Evolutionary conservation across 2,329 filamentous ascomycete species (phyloP), one percentile per base, ranked within the genome.

Genomic region (Aureobasidium sp.): DNA sequence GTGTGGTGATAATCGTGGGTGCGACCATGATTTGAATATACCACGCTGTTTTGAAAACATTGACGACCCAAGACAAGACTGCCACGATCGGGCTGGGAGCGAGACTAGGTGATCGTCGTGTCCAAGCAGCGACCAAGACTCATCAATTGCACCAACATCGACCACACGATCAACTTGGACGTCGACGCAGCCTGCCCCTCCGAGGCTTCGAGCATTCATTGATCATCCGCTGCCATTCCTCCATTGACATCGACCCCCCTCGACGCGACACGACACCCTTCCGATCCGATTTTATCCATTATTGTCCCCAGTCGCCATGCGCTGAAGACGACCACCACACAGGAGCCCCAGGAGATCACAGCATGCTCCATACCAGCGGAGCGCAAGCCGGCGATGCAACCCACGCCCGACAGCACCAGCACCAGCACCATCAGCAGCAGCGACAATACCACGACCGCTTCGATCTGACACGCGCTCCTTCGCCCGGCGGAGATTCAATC

Each of bases 351-450:
- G 52, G 37, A 44, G n/a, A 41, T n/a, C 23, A 46, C 41, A 57
- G 53, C 42, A 58, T 58, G 55, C 55, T 58, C 42, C 55, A 44
- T 23, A 46, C 53, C 26, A 29, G 53, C 36, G 17, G 27, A 44
- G 27, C 53, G 39, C 53, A 57, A 34, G 17, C 53, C 41, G 55
- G 41, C 55, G 55, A 58, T 29, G 32, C 55, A 29, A 32, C 12
- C 42, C 55, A 58, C 9, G 26, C 46, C 46, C 26, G 26, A 27
- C 46, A 48, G 46, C 46, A 17, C 26, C 13, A 48, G 10, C 42
- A 32, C 1, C 55, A 48, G 3, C 42, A 20, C 9, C 42, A 37
- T 12, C 29, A 58, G 32, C 55, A 37, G 29, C 29, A 58, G 32
- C 55, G 29, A 20, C 55, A 39, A 1, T 48, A 58, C 29, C 20